Conservation (phyloP, 2,329 filamentous ascomycete genomes). For the Colletotrichum kahawae region DNA sequence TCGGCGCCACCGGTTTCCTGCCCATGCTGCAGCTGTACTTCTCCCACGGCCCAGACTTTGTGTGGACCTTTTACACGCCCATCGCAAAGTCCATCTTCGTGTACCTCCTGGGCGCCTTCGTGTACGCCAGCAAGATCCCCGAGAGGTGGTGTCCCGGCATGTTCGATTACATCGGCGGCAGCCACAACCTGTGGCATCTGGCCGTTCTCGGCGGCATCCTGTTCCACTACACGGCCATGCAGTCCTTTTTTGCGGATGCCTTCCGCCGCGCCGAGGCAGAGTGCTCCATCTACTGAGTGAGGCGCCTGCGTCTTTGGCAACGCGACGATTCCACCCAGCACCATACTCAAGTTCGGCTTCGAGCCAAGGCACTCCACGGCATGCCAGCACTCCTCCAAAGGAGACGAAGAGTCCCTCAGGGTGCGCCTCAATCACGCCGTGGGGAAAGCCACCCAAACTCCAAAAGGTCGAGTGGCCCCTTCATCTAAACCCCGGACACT, state of each 20-base stretch:
- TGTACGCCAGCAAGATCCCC: conserved; percentile 92
- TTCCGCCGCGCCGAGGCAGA: conserved; percentile 70
- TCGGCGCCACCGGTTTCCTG: conserved; percentile 87
- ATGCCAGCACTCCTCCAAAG: background rate
- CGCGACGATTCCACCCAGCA: background rate
- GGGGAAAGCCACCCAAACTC: background rate
- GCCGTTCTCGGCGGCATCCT: conserved; percentile 93
- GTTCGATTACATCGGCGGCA: conserved; percentile 95
- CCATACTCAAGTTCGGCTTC: background rate
- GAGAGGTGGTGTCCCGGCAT: conserved; percentile 91
- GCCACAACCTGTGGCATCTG: conserved; percentile 97
- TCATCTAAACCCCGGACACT: background rate
- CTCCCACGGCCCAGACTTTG: conserved; percentile 79
- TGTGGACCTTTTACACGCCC: conserved; percentile 87
- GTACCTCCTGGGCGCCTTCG: conserved; percentile 81
- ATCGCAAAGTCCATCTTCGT: conserved; percentile 86
- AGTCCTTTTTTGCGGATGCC: conserved; percentile 85
- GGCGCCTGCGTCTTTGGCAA: background rate
- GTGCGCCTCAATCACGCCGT: background rate
- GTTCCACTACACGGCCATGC: conserved; percentile 98
- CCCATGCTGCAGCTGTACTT: conserved; percentile 84
- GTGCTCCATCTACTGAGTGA: conserved; percentile 56
- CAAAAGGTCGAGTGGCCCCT: background rate
- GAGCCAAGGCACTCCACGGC: background rate
- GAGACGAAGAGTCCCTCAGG: background rate